Base-by-base conservation (phyloP, 164 flowering plant genomes). In the Sextonia rubra region DNA sequence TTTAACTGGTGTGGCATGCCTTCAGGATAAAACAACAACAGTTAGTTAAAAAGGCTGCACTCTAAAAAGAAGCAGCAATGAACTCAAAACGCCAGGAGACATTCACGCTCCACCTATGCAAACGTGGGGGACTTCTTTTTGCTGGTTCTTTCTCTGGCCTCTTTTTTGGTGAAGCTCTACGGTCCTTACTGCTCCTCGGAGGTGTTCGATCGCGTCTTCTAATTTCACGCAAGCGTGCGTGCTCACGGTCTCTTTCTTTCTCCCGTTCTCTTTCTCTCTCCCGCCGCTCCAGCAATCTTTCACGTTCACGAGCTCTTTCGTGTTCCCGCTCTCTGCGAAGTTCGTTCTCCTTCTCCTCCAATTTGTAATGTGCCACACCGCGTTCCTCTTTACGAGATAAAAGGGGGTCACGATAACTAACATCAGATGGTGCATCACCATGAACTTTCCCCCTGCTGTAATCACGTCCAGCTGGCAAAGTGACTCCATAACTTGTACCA, bases 391-490 rank as follows among this genome's bases (percentile, higher is more conserved):
- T 84, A 72, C 80, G 94, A 48, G 90, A 80, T 61, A 82, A 48
- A 68, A 83, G 24, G 71, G 85, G 73, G 71, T 85, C 78, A 32
- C 87, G 79, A 80, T 88, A 92, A 72, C 90, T 97, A 29, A 82
- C 66, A 27, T 93, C 98, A 64, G 82, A 81, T 32, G 94, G 75
- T n/a, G 86, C 17, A n/a, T 78, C 83, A 73, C 81, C 93, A 73
- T 89, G 85, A 68, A 91, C 97, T 80, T 96, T 96, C 25, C 96
- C 93, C 0, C 84, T 61, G 66, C 80, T 91, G 73, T 96, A 96
- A 77, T 96, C 97, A 75, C 99, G 88, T 37, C 99, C 99, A 76
- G 99, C 97, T 80, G 99, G 99, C 76, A 96, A 81, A 79, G 98
- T 90, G 56, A 96, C 97, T 70, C 99, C 99, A 80, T 96, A 96